Conservation (phyloP, 345 rosid species). For the Eucalyptus tenuipes region DNA sequence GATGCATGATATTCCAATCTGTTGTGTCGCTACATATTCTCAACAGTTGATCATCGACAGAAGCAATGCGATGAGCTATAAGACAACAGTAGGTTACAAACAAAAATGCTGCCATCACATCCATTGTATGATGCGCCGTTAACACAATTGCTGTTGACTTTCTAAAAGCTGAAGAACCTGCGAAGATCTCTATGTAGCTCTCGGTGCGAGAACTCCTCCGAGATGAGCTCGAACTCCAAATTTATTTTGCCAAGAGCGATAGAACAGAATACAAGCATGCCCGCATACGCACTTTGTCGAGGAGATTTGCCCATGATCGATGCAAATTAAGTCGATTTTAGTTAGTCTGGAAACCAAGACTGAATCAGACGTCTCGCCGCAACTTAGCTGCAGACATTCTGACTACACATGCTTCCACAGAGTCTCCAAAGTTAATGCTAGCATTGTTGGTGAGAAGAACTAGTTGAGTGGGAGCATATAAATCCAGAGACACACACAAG, state of each 20-base stretch:
- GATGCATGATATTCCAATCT: not conserved
- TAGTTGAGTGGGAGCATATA: not conserved
- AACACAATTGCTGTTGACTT: not conserved
- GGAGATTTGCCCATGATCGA: not conserved
- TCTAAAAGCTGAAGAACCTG: not conserved
- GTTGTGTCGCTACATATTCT: not conserved
- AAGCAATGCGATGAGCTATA: not conserved
- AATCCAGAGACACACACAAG: not conserved
- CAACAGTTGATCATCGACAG: not conserved
- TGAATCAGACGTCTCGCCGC: not conserved
- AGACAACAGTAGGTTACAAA: not conserved
- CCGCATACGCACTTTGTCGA: not conserved
- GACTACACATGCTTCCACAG: not conserved
- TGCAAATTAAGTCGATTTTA: not conserved
- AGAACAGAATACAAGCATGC: not conserved
- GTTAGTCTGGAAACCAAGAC: not conserved
- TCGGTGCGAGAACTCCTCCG: not conserved
- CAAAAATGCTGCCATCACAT: not conserved
- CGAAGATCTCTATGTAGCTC: not conserved
- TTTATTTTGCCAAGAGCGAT: not conserved
- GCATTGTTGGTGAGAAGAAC: not conserved
- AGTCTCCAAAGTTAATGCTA: not conserved
- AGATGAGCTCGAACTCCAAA: not conserved
- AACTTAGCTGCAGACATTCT: not conserved
- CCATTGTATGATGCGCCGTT: not conserved